Conservation (phyloP, 805 yeast genomes). For the Torulaspora microellipsoides region DNA sequence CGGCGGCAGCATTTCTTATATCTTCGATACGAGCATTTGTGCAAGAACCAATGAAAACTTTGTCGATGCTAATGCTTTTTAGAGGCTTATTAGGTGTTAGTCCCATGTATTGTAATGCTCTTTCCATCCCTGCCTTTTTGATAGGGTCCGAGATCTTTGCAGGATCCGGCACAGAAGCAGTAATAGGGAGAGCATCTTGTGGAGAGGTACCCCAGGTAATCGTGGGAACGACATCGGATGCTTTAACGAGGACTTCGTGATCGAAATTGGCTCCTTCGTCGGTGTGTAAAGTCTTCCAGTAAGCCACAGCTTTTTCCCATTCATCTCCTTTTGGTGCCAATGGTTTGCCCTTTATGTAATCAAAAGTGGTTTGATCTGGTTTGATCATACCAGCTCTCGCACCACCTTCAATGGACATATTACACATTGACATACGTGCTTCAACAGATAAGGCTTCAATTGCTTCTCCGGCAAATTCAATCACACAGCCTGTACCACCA, state of each 20-base stretch:
- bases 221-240: constrained; percentile 86
- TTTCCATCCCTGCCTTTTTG: constrained; percentile 77
- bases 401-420: constrained; percentile 98
- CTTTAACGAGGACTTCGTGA: constrained; percentile 72
- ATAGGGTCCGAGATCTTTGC: constrained; percentile 64
- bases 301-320: constrained; percentile 89
- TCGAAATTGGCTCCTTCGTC: constrained; percentile 92
- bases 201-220: constrained; percentile 99
- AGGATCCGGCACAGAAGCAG: constrained; percentile 90
- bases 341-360: constrained; percentile 89
- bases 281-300: constrained; percentile 85
- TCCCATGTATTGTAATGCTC: constrained; percentile 92
- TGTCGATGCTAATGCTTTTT: constrained; percentile 71
- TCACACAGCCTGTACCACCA: constrained; percentile 97
- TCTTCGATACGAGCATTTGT: constrained; percentile 98
- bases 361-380: constrained; percentile 86
- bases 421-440: constrained; percentile 99
- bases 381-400: constrained; percentile 99
- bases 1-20: constrained; percentile 89
- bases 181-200: constrained; percentile 95
- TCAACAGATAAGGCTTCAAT: constrained; percentile 89
- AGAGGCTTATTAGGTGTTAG: constrained; percentile 77
- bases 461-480: constrained; percentile 96
- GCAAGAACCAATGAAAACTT: constrained; percentile 97
- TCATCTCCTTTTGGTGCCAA: constrained; percentile 89